phyloP scores from a whole-genome alignment of 768 basidiomycete species.

The Phylloporus sp. region DNA sequence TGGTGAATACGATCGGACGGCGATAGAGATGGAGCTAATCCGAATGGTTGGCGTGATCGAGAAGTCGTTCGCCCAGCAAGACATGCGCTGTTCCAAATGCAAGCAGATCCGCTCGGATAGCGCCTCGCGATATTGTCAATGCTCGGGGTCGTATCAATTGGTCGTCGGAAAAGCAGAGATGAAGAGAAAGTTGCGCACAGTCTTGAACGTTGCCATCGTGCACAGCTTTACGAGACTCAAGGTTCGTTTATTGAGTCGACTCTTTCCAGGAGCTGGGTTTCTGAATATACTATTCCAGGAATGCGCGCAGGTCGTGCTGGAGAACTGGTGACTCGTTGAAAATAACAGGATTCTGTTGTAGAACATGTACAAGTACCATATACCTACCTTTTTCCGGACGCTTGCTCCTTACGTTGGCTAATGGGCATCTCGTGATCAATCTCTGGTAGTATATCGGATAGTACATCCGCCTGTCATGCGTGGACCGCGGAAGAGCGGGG shows the following conservation, averaged over 20 bases:
- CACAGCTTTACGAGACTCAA: constrained; percentile 65
- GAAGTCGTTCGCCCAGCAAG: constrained; percentile 79
- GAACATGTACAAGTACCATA: not conserved
- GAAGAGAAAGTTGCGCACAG: constrained; percentile 67
- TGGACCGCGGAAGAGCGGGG: too few relatives aligned
- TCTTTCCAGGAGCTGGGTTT: not conserved
- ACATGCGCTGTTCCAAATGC: constrained; percentile 84
- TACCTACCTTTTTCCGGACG: not conserved
- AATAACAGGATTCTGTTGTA: too few relatives aligned
- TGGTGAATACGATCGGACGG: constrained; percentile 81
- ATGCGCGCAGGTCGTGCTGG: constrained; percentile 35
- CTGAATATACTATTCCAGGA: constrained; percentile 26
- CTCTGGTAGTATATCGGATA: constrained; percentile 48
- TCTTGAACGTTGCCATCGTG: constrained; percentile 76
- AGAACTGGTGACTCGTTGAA: constrained; percentile 39
- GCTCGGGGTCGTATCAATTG: constrained; percentile 79
- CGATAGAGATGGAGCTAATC: constrained; percentile 84
- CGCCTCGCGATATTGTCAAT: constrained; percentile 76
- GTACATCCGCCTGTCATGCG: constrained; percentile 45
- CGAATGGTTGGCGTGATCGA: constrained; percentile 68
- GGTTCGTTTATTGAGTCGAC: constrained; percentile 38
- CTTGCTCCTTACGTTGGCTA: too few relatives aligned
- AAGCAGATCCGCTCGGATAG: constrained; percentile 88
- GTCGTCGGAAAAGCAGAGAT: constrained; percentile 70
- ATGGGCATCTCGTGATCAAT: too few relatives aligned